Base-by-base conservation (phyloP, 2,329 filamentous ascomycete genomes). In the Penicillium sclerotiorum region DNA sequence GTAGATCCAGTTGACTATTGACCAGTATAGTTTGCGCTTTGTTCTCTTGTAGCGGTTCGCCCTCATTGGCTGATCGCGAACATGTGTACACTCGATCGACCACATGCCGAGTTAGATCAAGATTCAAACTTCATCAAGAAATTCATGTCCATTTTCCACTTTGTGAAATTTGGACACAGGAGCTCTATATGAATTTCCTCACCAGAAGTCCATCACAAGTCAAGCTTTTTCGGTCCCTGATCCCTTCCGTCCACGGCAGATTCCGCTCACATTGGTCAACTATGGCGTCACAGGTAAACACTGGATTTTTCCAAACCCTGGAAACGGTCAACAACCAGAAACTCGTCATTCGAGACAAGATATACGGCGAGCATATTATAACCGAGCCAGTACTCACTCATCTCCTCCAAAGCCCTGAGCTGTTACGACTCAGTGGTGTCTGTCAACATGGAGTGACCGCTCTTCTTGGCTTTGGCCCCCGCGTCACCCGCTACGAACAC, bases 401-500 rank as follows among this genome's bases (percentile, higher is more conserved):
- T 17, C 67, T 74, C 7, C 64, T 74, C 3, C 64, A 60, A 37
- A 67, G 60, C 23, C 57, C 63, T 1, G 65, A 62, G 12, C 47
- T 74, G 11, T 56, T 54, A 8, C 70, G 71, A 13, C 66, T 74
- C 2, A 52, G 49, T 35, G 69, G 67, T 6, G 62, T 74, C 47
- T 63, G 61, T 50, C 71, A 74, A 52, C 65, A 73, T 44, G 70
- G 72, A 21, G 58, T 74, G 21, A 72, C 68, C 6, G 63, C 64
- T 12, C 59, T 72, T 22, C 57, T 74, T 2, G 62, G 63, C 45
- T 56, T 70, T 11, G 68, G 65, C 5, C 70, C 66, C 5, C 47
- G 45, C 12, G 62, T 74, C 17, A 73, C 70, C 9, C 69, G 71
- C 15, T 62, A 73, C 27, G 70, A 74, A 51, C 72, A 74, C 54